phyloP scores from a whole-genome alignment of 176 grass and related monocot species.

The Areca catechu region DNA sequence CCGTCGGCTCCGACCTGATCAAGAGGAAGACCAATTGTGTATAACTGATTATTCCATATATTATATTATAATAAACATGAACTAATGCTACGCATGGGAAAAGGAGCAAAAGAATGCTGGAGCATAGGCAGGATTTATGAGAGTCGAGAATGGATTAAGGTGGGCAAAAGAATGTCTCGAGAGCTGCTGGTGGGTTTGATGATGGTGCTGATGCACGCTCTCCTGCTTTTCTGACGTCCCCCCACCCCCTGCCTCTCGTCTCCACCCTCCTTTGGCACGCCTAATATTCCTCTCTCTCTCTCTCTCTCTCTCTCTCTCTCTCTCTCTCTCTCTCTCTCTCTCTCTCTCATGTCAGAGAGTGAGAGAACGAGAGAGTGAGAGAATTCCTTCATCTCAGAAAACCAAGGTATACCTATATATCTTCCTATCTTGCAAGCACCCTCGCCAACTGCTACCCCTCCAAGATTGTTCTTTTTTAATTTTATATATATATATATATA shows the following conservation, averaged over 20 bases:
- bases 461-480: no score
- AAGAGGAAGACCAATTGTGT: no score
- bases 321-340: neutral
- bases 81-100: neutral
- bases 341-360: neutral
- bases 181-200: slow-evolving; percentile 29
- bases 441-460: neutral
- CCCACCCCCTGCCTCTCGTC: neutral
- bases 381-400: slow-evolving; percentile 7
- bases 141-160: neutral
- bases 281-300: slow-evolving; percentile 4
- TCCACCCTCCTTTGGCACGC: slow-evolving; percentile 10
- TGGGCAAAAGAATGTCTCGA: slow-evolving; percentile 32
- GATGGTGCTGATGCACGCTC: slow-evolving; percentile 29
- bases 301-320: neutral
- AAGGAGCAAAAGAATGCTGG: slow-evolving; percentile 3
- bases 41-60: no score
- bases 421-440: neutral
- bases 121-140: slow-evolving; percentile 10
- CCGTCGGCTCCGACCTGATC: no score
- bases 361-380: neutral
- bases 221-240: slow-evolving; percentile 19
- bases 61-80: no score
- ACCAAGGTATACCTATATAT: neutral
- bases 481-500: neutral